These are phyloP conservation scores for Eucalyptus caleyi DNA, from an alignment of 345 rosid genomes.

Conservation along the genomic window DNA sequence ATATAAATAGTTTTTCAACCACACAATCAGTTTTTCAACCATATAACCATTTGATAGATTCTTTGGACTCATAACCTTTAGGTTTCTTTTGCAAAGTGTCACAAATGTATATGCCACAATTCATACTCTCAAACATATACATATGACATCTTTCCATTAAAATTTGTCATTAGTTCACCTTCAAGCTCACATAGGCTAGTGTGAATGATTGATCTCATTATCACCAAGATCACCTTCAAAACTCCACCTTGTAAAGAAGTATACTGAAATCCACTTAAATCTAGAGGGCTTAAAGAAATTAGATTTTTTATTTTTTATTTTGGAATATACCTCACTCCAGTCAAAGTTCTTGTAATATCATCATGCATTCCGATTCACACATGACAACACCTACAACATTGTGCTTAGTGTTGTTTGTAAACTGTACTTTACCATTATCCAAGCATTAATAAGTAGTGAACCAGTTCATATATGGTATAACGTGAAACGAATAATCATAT, in stretches of 20 bases:
- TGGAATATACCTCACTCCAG: neutral
- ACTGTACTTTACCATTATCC: neutral
- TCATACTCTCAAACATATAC: neutral
- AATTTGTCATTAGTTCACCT: neutral
- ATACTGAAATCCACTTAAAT: neutral
- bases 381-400: neutral
- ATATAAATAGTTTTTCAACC: too few species aligned
- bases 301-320: neutral
- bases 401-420: neutral
- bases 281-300: neutral
- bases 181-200: neutral
- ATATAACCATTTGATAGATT: neutral
- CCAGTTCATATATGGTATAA: neutral
- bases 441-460: neutral
- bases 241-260: neutral
- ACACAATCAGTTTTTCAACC: too few species aligned
- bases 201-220: neutral
- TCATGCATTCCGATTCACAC: neutral
- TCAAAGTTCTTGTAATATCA: neutral
- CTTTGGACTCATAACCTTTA: too few species aligned
- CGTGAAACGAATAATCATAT: neutral
- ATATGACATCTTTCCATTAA: too few species aligned
- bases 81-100: neutral
- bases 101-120: neutral
- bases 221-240: neutral